phyloP scores from a whole-genome alignment of 2,329 filamentous ascomycete species.

The Colletotrichum sp. region DNA sequence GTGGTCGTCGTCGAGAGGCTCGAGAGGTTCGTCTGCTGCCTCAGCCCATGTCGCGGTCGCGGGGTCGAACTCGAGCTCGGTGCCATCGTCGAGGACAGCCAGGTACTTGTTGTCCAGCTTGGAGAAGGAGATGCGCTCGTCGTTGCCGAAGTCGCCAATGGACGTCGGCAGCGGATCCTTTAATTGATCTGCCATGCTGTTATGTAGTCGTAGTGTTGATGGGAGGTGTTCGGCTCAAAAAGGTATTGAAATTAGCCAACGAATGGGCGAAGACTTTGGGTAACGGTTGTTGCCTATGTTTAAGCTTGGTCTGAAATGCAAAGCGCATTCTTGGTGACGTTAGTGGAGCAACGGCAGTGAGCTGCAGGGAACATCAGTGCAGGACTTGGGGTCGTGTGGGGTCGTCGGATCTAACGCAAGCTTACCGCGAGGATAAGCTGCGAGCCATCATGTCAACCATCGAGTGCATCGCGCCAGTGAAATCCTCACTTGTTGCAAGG shows the following conservation, averaged over 20 bases:
- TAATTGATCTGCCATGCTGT: constrained; percentile 28
- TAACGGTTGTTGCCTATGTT: not conserved
- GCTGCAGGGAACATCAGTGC: not conserved
- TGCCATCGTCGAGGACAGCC: constrained; percentile 82
- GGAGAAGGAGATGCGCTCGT: constrained; percentile 88
- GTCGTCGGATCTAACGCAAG: not conserved
- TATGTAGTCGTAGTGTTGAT: not conserved
- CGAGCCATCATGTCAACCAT: not conserved
- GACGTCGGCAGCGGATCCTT: constrained; percentile 59
- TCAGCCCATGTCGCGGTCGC: constrained; percentile 77
- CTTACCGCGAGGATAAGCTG: not conserved
- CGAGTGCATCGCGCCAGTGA: not conserved
- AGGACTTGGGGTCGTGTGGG: constrained; percentile 6
- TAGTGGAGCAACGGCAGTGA: constrained; percentile 13
- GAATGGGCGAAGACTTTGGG: not conserved
- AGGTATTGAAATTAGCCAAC: not conserved
- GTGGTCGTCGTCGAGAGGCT: constrained; percentile 33
- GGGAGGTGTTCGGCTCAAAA: not conserved
- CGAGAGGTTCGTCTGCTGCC: constrained; percentile 53
- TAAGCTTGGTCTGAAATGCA: not conserved
- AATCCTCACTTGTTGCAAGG: not conserved
- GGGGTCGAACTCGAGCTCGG: constrained; percentile 83
- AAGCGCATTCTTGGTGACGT: constrained; percentile 7
- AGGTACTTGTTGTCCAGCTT: constrained; percentile 81
- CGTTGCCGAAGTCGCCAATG: constrained; percentile 72